Percentiles rank a stretch among this genome's conserved stretches.
Conservation (phyloP, 148 eudicot genomes). For the Fagopyrum esculentum region DNA sequence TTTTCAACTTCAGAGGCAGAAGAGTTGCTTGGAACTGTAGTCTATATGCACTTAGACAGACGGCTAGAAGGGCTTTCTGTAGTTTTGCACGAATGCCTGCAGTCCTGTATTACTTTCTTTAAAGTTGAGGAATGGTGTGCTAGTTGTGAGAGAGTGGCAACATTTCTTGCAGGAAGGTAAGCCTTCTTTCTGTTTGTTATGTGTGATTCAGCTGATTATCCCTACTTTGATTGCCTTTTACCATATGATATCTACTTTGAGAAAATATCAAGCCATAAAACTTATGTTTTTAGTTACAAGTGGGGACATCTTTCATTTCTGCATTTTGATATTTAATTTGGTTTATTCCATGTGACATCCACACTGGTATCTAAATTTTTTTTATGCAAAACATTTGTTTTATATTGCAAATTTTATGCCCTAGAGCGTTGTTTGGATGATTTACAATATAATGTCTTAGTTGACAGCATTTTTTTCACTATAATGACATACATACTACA, state of each 20-base stretch:
- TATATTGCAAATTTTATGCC: too few species aligned
- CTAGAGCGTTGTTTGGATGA: too few species aligned
- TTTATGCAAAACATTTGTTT: too few species aligned
- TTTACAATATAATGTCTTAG: too few species aligned
- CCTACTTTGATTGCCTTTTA: neutral
- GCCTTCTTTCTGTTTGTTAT: neutral
- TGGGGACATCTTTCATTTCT: neutral
- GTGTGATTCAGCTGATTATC: neutral
- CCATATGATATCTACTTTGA: neutral
- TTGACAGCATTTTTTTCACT: too few species aligned
- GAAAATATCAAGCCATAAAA: neutral
- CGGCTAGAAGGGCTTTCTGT: slow-evolving; percentile 51
- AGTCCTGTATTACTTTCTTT: slow-evolving; percentile 52
- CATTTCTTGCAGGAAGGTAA: slow-evolving; percentile 59
- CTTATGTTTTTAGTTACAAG: neutral
- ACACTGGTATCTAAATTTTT: neutral
- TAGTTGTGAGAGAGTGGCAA: slow-evolving; percentile 55
- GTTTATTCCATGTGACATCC: neutral
- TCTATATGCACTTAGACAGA: slow-evolving; percentile 62
- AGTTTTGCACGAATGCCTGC: slow-evolving; percentile 43
- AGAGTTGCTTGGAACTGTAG: slow-evolving; percentile 44
- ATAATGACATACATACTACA: too few species aligned
- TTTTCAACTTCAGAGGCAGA: slow-evolving; percentile 58
- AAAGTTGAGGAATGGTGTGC: slow-evolving; percentile 55
- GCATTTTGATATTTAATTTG: neutral